Base-by-base conservation (phyloP, 257 asterid genomes). In the Solanum pinnatisectum region DNA sequence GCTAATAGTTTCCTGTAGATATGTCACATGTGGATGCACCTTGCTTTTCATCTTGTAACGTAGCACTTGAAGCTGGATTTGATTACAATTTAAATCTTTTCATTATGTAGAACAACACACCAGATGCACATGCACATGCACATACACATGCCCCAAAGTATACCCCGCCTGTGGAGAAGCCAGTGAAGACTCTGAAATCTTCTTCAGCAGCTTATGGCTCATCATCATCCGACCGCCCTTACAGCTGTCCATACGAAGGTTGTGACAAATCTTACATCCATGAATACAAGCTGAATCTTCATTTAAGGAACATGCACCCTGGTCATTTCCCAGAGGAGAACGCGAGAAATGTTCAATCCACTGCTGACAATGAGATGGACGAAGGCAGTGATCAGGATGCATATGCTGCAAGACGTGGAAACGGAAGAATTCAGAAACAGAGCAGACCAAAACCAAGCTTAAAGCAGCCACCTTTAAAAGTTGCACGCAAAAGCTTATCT, bases 261-360 rank as follows among this genome's bases (percentile, higher is more conserved):
- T 97, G 99, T 88, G 99, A 95, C 88, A 97, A 97, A 92, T 98
- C 99, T 63, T 97, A 97, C 96, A 96, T 96, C 91, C 99, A 97
- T 30, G 99, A 97, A 89, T 97, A 97, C 98, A 97, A 97, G 92
- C 97, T 97, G 35, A 97, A 97, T 89, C 99, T 97, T 88, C 99
- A 97, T 85, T 91, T 97, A 10, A 91, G 96, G 88, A 91, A 98
- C 91, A 98, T 94, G 91, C 99, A 97, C 88, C 99, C 99, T 0
- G 98, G 96, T 70, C 99, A 96, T 91, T 97, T 95, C 32, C 94
- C 98, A 0, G 98, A 96, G 12, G 98, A 95, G 37, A 97, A 91
- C 74, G 89, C 96, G 2, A 95, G 92, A 87, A 93, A 88, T 87
- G 90, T 65, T 39, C 92, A 90, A 63, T n/a, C 90, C 14, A 90